Percentiles rank a stretch among this genome's conserved stretches.
phyloP scores from a whole-genome alignment of 192 early-diverging fungal genomes.

The Paraglomus brasilianum region DNA sequence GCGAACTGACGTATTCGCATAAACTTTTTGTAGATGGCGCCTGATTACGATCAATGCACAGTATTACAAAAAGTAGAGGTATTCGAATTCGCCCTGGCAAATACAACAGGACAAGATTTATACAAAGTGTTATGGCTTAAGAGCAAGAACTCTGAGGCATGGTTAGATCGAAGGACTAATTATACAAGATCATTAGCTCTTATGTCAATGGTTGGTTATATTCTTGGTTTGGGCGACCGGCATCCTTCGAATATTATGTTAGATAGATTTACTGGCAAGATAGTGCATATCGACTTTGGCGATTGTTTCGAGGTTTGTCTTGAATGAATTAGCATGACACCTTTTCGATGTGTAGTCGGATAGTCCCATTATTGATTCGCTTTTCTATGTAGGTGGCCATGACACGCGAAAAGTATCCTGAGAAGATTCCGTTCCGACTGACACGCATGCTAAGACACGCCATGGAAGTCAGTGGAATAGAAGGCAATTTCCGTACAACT shows the following conservation, averaged over 20 bases:
- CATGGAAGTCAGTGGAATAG: slow-evolving; percentile 96
- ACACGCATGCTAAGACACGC: slow-evolving; percentile 97
- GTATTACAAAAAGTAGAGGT: slow-evolving; percentile 90
- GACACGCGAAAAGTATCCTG: slow-evolving; percentile 95
- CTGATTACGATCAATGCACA: slow-evolving; percentile 86
- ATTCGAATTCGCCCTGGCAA: slow-evolving; percentile 90
- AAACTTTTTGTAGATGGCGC: slow-evolving; percentile 67
- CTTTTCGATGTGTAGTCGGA: neutral
- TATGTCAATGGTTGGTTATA: slow-evolving; percentile 99
- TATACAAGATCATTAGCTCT: slow-evolving; percentile 93
- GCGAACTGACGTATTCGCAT: neutral
- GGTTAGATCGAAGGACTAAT: slow-evolving; percentile 92
- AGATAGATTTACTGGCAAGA: slow-evolving; percentile 82
- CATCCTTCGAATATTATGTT: slow-evolving; percentile 97
- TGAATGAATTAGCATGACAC: neutral
- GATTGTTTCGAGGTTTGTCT: slow-evolving; percentile 86
- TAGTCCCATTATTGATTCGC: neutral
- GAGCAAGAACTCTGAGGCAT: slow-evolving; percentile 93
- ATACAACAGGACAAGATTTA: slow-evolving; percentile 89
- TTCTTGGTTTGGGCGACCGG: slow-evolving; percentile 94
- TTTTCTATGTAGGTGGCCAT: slow-evolving; percentile 71
- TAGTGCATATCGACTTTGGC: slow-evolving; percentile 97
- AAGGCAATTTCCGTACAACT: slow-evolving; percentile 94
- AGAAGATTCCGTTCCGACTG: slow-evolving; percentile 97
- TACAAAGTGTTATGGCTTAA: slow-evolving; percentile 93